Base-by-base conservation (phyloP, 2,329 filamentous ascomycete species). In the Colletotrichum graminicola region DNA sequence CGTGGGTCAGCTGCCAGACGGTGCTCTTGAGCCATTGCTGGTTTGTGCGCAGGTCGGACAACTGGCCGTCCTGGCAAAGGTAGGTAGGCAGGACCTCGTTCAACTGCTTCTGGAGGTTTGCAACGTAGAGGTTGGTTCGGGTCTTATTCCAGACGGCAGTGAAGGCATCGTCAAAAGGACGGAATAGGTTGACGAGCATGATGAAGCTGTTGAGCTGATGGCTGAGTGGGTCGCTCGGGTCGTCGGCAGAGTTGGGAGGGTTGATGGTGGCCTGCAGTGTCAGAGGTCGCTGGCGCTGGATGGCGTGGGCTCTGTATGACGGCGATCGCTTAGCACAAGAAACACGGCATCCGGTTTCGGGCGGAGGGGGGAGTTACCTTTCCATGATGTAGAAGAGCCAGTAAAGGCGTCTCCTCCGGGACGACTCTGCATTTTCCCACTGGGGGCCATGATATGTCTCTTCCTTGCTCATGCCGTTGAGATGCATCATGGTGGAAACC, bases 371-470 rank as follows among this genome's bases (percentile, higher is more conserved):
- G 36, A 6, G 81, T 76, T 80, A 91, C 90, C 92, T 88, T 82
- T 94, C 92, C 11, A 90, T 90, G 1, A 92, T 85, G 76, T 92
- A 91, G 11, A 94, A 82, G 12, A 94, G 84, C 92, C 92, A 94
- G 77, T 91, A 94, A 0, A 94, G 82, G 41, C 92, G 87, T 67
- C 92, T 85, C 75, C 88, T 87, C 73, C 91, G 87, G 29, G 90
- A 87, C 1, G 88, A 86, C 69, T 94, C 92, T 23, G 88, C 80
- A 5, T 82, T 80, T 73, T 89, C 88, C 75, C 88, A 87, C 65
- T 88, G 85, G 23, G 69, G 69, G 3, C 66, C 60, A 54, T 85
- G 75, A 77, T 93, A 94, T 11, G 86, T 83, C 29, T 89, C 87
- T 76, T 92, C 90, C 78, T 89, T 89, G 76, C 87, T 84, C 87